Evolutionary conservation across 225 moss, liverwort and hornwort genomes (phyloP).

Genomic region (Marchantia paleacea): DNA sequence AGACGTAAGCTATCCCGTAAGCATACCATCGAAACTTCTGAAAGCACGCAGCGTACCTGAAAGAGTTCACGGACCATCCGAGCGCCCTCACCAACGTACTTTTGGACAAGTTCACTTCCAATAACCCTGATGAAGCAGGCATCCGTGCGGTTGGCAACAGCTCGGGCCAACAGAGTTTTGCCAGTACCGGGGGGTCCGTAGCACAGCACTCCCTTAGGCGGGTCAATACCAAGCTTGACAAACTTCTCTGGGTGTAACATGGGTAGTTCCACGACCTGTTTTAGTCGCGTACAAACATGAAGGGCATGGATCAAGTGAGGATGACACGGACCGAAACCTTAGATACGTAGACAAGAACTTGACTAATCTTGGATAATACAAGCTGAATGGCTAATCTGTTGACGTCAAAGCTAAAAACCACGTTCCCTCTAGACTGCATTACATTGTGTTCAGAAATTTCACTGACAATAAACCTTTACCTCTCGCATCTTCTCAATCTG

Average conservation of each 20-base stretch:
- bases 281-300: neutral
- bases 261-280: constrained; percentile 91
- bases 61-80: constrained; percentile 99
- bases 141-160: constrained; percentile 96
- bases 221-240: constrained; percentile 94
- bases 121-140: constrained; percentile 98
- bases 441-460: neutral
- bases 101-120: constrained; percentile 94
- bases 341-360: neutral
- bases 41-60: constrained; percentile 42
- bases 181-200: constrained; percentile 98
- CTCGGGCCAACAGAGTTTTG: constrained; percentile 90
- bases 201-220: constrained; percentile 94
- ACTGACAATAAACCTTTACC: constrained; percentile 31
- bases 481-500: constrained; percentile 99
- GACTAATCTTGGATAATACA: neutral
- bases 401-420: neutral
- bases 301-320: neutral
- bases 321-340: too few species aligned
- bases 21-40: neutral
- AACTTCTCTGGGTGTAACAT: constrained; percentile 99
- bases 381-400: too few species aligned
- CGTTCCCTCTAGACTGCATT: neutral
- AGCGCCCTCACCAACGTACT: constrained; percentile 96
- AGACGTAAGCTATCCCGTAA: neutral